Evolutionary conservation across 2,329 filamentous ascomycete species (phyloP).

Genomic region (Talaromyces sp.): DNA sequence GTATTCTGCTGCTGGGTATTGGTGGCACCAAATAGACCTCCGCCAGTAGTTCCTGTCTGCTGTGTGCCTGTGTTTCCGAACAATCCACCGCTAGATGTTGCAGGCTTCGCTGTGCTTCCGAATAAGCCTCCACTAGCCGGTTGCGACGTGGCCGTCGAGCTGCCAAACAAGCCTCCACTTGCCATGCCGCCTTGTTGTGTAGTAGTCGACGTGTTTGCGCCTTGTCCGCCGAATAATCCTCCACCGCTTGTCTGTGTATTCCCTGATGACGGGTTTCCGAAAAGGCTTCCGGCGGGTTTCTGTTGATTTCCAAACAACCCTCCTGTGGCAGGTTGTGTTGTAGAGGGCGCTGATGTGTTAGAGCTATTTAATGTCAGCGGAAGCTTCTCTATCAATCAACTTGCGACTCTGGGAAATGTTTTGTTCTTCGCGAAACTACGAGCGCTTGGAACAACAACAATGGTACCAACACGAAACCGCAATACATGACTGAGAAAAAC

Average conservation of each 20-base stretch:
- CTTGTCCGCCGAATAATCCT: slow-evolving; percentile 35
- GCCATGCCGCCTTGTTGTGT: slow-evolving; percentile 29
- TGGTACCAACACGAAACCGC: neutral
- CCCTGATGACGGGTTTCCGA: slow-evolving; percentile 29
- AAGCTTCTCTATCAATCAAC: neutral
- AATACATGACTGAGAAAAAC: neutral
- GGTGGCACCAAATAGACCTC: slow-evolving; percentile 20
- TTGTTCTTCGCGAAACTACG: neutral
- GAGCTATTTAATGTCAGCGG: slow-evolving; percentile 11
- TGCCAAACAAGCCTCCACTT: slow-evolving; percentile 19
- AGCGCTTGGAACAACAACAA: neutral
- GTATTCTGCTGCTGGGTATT: slow-evolving; percentile 28
- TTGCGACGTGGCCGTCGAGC: slow-evolving; percentile 32
- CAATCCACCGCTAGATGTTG: slow-evolving; percentile 13
- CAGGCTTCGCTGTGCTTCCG: slow-evolving; percentile 21
- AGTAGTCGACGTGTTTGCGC: slow-evolving; percentile 19
- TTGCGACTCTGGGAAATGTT: neutral
- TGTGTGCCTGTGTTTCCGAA: slow-evolving; percentile 18
- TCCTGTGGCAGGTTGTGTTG: slow-evolving; percentile 24
- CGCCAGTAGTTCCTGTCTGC: slow-evolving; percentile 13
- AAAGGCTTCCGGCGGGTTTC: slow-evolving; percentile 36
- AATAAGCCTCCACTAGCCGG: slow-evolving; percentile 28
- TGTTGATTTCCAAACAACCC: slow-evolving; percentile 36
- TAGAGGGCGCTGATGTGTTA: slow-evolving; percentile 30
- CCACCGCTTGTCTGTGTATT: slow-evolving; percentile 34